Percentiles rank a stretch among this genome's conserved stretches.
phyloP scores from a whole-genome alignment of 257 asterid genomes.

The Solanum bukasovii region DNA sequence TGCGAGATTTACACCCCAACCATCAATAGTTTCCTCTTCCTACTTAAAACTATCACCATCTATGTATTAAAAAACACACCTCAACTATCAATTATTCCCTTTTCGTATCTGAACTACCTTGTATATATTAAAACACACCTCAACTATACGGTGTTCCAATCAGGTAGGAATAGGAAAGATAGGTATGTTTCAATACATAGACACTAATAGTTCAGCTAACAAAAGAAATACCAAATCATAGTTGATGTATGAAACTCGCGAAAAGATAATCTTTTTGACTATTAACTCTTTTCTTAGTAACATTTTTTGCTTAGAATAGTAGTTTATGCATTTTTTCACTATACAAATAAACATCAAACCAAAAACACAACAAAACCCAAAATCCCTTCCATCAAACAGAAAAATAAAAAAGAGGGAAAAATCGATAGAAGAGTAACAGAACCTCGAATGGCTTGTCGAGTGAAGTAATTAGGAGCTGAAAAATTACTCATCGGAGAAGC shows the following conservation, averaged over 20 bases:
- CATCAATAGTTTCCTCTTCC: background rate
- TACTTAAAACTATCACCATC: background rate
- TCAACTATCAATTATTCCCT: too few species aligned
- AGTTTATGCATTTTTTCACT: background rate
- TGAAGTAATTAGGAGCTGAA: background rate
- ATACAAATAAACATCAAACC: background rate
- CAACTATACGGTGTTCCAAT: background rate
- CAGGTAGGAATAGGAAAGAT: too few species aligned
- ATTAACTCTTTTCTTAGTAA: background rate
- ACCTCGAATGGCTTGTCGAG: background rate
- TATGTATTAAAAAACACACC: background rate
- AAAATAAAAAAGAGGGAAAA: background rate
- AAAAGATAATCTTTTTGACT: background rate
- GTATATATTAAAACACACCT: background rate
- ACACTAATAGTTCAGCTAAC: background rate
- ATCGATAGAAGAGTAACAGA: background rate
- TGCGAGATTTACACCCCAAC: background rate
- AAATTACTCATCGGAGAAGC: background rate
- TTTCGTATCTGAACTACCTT: background rate
- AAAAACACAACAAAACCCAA: background rate
- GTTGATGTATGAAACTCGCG: background rate
- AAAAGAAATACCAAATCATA: background rate
- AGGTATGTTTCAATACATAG: too few species aligned
- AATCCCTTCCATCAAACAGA: background rate
- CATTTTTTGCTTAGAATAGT: background rate